Conservation (phyloP, 805 yeast genomes). For the Dipodascus albidus region DNA sequence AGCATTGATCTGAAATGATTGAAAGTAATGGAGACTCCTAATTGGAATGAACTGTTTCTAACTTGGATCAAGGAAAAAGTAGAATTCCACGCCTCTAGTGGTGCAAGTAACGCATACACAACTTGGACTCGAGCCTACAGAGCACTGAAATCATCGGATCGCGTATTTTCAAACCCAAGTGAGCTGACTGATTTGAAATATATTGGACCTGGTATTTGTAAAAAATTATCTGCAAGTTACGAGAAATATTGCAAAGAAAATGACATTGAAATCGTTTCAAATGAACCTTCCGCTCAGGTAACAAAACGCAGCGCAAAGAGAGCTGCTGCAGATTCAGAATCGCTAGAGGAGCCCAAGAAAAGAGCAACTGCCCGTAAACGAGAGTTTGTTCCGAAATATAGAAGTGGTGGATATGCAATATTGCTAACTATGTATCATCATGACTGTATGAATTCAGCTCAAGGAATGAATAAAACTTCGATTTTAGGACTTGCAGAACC, state of each 20-base stretch:
- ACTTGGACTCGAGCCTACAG: conserved; percentile 48
- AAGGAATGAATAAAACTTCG: conserved; percentile 56
- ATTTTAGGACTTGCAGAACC: conserved; percentile 38
- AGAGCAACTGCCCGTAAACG: conserved; percentile 16
- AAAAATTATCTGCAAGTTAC: conserved; percentile 36
- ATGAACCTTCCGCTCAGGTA: not conserved
- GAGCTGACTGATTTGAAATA: conserved; percentile 50
- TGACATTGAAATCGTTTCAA: conserved; percentile 24
- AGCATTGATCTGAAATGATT: not conserved
- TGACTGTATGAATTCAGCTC: conserved; percentile 14
- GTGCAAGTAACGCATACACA: conserved; percentile 12
- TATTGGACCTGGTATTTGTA: conserved; percentile 63
- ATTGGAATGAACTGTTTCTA: conserved; percentile 19
- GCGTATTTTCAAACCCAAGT: conserved; percentile 39
- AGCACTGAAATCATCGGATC: conserved; percentile 35
- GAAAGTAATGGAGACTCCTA: not conserved
- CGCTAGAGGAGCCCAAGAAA: not conserved
- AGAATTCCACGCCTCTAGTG: conserved; percentile 8
- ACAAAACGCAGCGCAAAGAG: conserved; percentile 11
- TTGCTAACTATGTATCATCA: conserved; percentile 42
- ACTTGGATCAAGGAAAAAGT: conserved; percentile 20
- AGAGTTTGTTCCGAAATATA: conserved; percentile 55
- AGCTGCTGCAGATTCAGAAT: not conserved
- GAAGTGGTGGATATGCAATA: conserved; percentile 83
- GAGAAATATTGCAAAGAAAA: conserved; percentile 44